Percentiles rank a stretch among this genome's conserved stretches.
These are phyloP conservation scores for Saccharomyces hybrid DNA, from an alignment of 1,139 yeast species.

Conservation along the genomic window DNA sequence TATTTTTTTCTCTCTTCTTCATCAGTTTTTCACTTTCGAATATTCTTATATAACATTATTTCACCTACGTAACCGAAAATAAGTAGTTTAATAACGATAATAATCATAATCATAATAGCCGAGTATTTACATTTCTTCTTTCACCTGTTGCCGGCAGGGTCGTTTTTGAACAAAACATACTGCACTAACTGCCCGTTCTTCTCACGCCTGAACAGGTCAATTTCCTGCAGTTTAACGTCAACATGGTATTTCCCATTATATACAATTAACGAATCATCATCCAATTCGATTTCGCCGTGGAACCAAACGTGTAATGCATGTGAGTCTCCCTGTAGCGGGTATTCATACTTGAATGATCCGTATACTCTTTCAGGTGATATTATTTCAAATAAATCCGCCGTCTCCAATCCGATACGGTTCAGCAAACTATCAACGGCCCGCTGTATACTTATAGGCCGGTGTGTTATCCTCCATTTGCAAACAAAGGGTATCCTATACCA, in stretches of 20 bases:
- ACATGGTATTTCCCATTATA: constrained; percentile 30
- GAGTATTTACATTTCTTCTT: background rate
- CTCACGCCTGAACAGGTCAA: constrained; percentile 20
- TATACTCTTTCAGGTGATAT: constrained; percentile 22
- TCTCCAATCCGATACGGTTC: constrained; percentile 18
- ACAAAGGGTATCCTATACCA: constrained; percentile 26
- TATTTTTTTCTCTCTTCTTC: background rate
- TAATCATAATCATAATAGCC: background rate
- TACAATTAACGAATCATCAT: constrained; percentile 18
- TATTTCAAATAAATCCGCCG: constrained; percentile 22
- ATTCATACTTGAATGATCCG: constrained; percentile 28
- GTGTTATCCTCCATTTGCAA: constrained; percentile 24
- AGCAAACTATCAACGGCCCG: constrained; percentile 13
- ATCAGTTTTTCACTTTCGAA: background rate
- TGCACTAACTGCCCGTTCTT: constrained; percentile 24
- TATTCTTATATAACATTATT: background rate
- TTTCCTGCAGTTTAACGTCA: constrained; percentile 25
- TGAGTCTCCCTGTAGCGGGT: constrained; percentile 23
- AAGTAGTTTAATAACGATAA: too few species aligned
- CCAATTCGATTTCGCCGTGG: constrained; percentile 25
- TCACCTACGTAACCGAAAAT: too few species aligned
- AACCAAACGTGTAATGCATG: constrained; percentile 29
- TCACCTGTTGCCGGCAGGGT: background rate
- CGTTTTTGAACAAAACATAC: constrained; percentile 24
- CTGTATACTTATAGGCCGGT: constrained; percentile 19